Percentiles rank a stretch among this genome's conserved stretches.
Conservation (phyloP, 1,139 yeast genomes). For the Groenewaldozyma auringiensis region DNA sequence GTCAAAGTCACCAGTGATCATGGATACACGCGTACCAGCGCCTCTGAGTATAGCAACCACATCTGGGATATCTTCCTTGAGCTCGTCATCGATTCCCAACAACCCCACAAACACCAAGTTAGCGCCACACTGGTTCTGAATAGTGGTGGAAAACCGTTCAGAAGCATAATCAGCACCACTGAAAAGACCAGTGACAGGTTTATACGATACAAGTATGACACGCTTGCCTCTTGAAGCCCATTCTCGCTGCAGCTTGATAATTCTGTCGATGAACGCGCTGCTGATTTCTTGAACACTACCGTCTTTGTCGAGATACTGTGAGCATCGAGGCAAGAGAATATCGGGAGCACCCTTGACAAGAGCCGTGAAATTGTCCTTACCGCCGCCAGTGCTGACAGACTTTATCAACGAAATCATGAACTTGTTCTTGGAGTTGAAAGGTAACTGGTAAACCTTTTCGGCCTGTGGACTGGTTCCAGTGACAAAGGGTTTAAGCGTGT, state of each 20-base stretch:
- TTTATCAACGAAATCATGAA: slow-evolving; percentile 34
- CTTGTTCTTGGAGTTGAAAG: slow-evolving; percentile 44
- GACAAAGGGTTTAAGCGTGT: slow-evolving; percentile 4
- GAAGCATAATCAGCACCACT: background rate
- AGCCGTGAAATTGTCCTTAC: background rate
- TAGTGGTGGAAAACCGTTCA: background rate
- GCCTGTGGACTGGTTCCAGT: background rate
- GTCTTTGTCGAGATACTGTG: slow-evolving; percentile 20
- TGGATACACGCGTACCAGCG: slow-evolving; percentile 46
- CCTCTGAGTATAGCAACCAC: slow-evolving; percentile 36
- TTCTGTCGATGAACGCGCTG: slow-evolving; percentile 15
- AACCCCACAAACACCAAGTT: slow-evolving; percentile 37
- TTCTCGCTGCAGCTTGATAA: slow-evolving; percentile 30
- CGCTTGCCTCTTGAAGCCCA: slow-evolving; percentile 43
- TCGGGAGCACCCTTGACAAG: slow-evolving; percentile 47
- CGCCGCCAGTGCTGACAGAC: background rate
- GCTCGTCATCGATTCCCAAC: slow-evolving; percentile 47
- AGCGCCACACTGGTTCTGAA: background rate
- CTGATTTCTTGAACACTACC: slow-evolving; percentile 16
- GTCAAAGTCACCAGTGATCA: slow-evolving; percentile 52
- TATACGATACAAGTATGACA: slow-evolving; percentile 31
- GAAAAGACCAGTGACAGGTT: background rate
- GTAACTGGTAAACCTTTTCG: slow-evolving; percentile 19
- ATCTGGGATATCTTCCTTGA: slow-evolving; percentile 38
- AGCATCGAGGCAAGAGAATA: slow-evolving; percentile 35